A percentile compares a stretch with the other conserved stretches of the same genome.
These are phyloP conservation scores for Plasmopara muralis DNA, from an alignment of 352 stramenopile species.

Conservation along the genomic window DNA sequence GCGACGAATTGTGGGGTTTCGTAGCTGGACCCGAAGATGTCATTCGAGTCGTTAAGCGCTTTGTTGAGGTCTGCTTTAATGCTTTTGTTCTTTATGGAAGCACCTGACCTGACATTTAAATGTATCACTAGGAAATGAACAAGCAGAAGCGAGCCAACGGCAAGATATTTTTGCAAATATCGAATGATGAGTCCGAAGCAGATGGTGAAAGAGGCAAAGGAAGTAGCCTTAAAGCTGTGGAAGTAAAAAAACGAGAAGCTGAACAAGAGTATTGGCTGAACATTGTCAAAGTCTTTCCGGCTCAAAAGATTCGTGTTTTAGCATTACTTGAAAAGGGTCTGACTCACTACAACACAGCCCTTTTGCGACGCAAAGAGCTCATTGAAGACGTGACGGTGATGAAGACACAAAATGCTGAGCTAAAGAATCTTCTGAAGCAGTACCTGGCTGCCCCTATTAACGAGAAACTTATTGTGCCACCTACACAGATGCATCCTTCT, in stretches of 20 bases:
- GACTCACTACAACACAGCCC: conserved; percentile 72
- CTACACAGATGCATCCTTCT: conserved; percentile 72
- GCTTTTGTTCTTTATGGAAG: not conserved
- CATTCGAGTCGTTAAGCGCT: conserved; percentile 79
- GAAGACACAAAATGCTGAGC: conserved; percentile 80
- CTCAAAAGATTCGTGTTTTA: conserved; percentile 71
- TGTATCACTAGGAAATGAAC: conserved; percentile 43
- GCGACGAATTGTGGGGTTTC: conserved; percentile 38
- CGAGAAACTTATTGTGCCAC: conserved; percentile 77
- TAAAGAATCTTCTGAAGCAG: conserved; percentile 87
- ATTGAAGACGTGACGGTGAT: conserved; percentile 78
- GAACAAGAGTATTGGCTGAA: conserved; percentile 80
- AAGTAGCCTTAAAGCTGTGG: conserved; percentile 24
- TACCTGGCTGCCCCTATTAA: conserved; percentile 83
- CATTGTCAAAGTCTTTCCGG: conserved; percentile 66
- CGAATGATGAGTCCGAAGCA: conserved; percentile 17
- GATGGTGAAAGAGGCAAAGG: conserved; percentile 16
- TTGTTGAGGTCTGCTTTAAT: conserved; percentile 62
- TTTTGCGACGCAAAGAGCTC: conserved; percentile 69
- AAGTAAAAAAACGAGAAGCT: conserved; percentile 33
- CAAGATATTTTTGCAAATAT: conserved; percentile 11
- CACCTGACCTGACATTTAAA: not conserved
- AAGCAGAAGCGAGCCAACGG: conserved; percentile 38
- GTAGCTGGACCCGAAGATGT: conserved; percentile 82
- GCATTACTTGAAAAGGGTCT: conserved; percentile 76